Percentiles rank a stretch among this genome's conserved stretches.
Conservation (phyloP, 305 asterid genomes). For the Solanum hybrid region DNA sequence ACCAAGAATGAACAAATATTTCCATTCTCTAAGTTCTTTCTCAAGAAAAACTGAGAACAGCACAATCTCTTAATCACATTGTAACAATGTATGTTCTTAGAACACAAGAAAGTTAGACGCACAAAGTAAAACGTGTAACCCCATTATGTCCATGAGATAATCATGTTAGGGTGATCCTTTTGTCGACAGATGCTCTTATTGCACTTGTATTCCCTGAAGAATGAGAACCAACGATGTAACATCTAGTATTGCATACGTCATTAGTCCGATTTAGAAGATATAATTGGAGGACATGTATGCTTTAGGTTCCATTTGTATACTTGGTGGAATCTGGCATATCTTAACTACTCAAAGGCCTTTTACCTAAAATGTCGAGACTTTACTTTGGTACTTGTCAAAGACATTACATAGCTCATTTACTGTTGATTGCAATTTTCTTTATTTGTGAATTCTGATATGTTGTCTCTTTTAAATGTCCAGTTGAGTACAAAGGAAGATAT, state of each 20-base stretch:
- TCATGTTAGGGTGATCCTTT: background rate
- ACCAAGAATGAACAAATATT: background rate
- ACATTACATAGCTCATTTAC: background rate
- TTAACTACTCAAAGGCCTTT: background rate
- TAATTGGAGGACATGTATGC: background rate
- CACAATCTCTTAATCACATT: background rate
- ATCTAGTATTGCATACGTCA: background rate
- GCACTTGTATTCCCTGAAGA: background rate
- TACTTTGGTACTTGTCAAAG: background rate
- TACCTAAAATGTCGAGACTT: background rate
- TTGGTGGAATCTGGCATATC: background rate
- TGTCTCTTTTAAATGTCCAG: slow-evolving; percentile 19
- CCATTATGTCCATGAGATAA: background rate
- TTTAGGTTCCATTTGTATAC: background rate
- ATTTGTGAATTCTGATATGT: slow-evolving; percentile 8
- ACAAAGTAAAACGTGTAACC: background rate
- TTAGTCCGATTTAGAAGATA: background rate
- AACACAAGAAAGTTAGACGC: background rate
- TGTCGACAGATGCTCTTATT: background rate
- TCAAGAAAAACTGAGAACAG: background rate
- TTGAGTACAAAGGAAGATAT: slow-evolving; percentile 14
- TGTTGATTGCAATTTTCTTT: background rate
- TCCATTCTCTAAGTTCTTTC: background rate
- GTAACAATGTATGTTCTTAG: background rate
- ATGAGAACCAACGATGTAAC: background rate